phyloP scores from a whole-genome alignment of 805 yeast genomes.

The Alloascoidea hylecoeti region DNA sequence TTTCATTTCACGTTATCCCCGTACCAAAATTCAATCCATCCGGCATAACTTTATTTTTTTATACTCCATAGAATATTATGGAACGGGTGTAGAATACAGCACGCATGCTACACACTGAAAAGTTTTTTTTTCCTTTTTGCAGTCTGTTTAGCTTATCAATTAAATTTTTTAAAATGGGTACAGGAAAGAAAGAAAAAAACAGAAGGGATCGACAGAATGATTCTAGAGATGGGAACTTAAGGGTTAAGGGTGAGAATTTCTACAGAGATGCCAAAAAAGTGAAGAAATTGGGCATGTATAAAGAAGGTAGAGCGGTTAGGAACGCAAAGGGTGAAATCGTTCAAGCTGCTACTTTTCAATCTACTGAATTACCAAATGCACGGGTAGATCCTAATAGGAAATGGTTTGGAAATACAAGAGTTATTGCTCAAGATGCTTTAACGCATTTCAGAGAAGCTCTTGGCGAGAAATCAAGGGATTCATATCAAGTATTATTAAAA shows the following conservation, averaged over 20 bases:
- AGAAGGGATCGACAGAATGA: constrained; percentile 78
- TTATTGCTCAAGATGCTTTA: constrained; percentile 92
- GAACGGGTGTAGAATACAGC: constrained; percentile 1
- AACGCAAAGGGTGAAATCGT: constrained; percentile 81
- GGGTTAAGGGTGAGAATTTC: constrained; percentile 94
- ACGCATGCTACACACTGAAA: neutral
- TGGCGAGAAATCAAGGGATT: constrained; percentile 71
- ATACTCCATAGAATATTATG: too few species aligned
- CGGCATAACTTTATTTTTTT: too few species aligned
- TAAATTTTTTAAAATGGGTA: constrained; percentile 49
- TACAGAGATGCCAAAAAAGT: constrained; percentile 90
- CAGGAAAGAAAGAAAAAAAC: constrained; percentile 79
- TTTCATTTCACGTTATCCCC: too few species aligned
- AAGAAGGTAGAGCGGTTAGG: constrained; percentile 75
- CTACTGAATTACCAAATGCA: constrained; percentile 78
- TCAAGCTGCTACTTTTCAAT: constrained; percentile 79
- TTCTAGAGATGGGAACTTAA: constrained; percentile 75
- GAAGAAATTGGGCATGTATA: constrained; percentile 84
- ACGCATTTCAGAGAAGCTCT: constrained; percentile 89
- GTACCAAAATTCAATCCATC: too few species aligned
- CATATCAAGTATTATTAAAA: constrained; percentile 74
- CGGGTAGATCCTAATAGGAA: constrained; percentile 92
- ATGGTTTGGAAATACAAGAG: constrained; percentile 97
- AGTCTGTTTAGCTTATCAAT: neutral
- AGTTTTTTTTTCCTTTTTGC: neutral